Base-by-base conservation (phyloP, 164 flowering plant species). In the Macadamia tetraphylla region DNA sequence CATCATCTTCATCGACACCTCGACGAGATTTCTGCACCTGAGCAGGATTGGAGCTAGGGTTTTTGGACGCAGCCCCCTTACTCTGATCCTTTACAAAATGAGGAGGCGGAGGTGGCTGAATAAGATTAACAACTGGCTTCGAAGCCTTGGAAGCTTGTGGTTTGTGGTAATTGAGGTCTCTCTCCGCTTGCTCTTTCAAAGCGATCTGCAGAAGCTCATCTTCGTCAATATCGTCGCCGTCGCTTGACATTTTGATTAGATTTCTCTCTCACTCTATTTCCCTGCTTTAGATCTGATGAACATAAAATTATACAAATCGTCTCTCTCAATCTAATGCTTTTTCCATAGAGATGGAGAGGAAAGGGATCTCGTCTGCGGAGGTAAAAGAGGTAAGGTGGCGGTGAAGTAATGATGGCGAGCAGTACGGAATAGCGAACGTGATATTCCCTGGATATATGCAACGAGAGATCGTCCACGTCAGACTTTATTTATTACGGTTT, bases 181-280 rank as follows among this genome's bases (percentile, higher is more conserved):
- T 82, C 67, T 85, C 81, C 3, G 94, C 69, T 73, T 95, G 99
- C 83, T 95, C 98, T 58, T 80, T 81, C 58, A 95, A 64, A 2
- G 99, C 99, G 73, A 88, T 89, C 79, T 95, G 98, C 13, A 95
- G 83, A 49, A 95, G 97, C 94, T 95, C 99, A 67, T 95, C 99
- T 74, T 95, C 98, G 74, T 93, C 97, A 6, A 85, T 31, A 63
- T 83, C 90, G 11, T 86, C 90, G 68, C 87, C 80, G 75, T 84
- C 97, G 85, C 82, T 87, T 60, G 93, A 84, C 97, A 86, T 85
- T 64, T 51, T 69, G 59, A 29, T 32, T 61, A 15, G 6, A 17
- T 30, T 31, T 46, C 4, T 15, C 56, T 61, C 40, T 58, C 15
- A 23, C 32, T 66, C 32, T 23, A 23, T 23, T 57, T 18, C 43